Evolutionary conservation across 1,139 yeast species (phyloP).

Genomic region (Geotrichum klebahnii): DNA sequence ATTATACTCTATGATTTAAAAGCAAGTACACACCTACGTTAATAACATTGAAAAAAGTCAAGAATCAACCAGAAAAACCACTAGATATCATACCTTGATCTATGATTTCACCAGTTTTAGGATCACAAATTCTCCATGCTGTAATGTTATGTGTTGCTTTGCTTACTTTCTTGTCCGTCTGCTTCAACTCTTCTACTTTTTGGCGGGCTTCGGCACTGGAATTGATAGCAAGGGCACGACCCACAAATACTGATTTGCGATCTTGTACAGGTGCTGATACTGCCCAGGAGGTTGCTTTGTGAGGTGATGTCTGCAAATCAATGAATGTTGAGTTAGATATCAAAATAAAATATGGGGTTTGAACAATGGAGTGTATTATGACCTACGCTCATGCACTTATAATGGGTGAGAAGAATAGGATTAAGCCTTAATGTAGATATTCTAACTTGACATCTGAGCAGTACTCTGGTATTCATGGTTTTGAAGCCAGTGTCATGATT

Average conservation of each 20-base stretch:
- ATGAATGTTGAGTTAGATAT: no score
- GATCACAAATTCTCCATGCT: slow-evolving; percentile 62
- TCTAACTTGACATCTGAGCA: no score
- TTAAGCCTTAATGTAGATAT: no score
- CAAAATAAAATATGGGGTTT: not conserved
- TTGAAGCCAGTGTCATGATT: no score
- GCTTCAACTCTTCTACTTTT: slow-evolving; percentile 45
- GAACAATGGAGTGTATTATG: not conserved
- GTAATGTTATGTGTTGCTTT: slow-evolving; percentile 72
- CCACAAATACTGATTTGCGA: slow-evolving; percentile 80
- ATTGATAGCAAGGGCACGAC: slow-evolving; percentile 56
- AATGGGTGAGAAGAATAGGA: not conserved
- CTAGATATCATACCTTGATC: slow-evolving; percentile 19
- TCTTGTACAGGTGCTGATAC: slow-evolving; percentile 69
- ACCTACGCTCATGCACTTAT: not conserved
- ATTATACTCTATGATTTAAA: slow-evolving; percentile 7
- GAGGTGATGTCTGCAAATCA: slow-evolving; percentile 1
- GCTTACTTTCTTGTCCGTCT: slow-evolving; percentile 54
- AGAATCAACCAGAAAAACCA: no score
- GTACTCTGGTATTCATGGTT: no score
- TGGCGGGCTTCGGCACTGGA: slow-evolving; percentile 60
- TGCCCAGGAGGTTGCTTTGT: slow-evolving; percentile 54
- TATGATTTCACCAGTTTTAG: slow-evolving; percentile 13
- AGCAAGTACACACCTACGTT: not conserved
- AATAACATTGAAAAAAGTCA: not conserved